phyloP scores from a whole-genome alignment of 176 grass and related monocot species.

The Poa annua region DNA sequence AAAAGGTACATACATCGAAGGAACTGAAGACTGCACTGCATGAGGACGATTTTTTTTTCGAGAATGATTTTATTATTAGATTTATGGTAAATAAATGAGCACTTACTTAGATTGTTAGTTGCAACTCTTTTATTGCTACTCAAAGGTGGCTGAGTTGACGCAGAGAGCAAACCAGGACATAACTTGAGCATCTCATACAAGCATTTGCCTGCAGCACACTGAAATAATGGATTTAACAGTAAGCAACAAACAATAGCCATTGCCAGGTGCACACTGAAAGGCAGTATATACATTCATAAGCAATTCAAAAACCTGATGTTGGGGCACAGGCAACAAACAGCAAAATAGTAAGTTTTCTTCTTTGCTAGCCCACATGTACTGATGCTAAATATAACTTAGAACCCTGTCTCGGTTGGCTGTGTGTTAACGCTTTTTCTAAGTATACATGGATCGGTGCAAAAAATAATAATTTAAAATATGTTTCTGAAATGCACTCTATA shows the following conservation, averaged over 20 bases:
- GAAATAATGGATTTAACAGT: conserved; percentile 37
- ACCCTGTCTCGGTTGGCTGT: background rate
- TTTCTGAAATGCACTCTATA: background rate
- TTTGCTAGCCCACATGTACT: background rate
- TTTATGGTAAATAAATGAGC: background rate
- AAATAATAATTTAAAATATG: background rate
- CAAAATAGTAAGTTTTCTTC: background rate
- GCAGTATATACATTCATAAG: background rate
- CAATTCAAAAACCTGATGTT: background rate
- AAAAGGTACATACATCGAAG: background rate
- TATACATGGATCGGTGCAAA: background rate
- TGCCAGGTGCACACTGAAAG: background rate
- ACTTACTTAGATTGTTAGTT: conserved; percentile 72
- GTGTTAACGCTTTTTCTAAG: background rate
- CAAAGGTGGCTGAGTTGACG: conserved; percentile 41
- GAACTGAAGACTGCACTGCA: background rate
- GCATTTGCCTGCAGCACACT: conserved; percentile 93
- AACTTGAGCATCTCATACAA: conserved; percentile 83
- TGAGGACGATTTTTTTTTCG: too few relatives aligned
- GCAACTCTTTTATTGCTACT: conserved; percentile 61
- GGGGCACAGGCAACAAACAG: background rate
- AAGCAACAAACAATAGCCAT: conserved; percentile 17
- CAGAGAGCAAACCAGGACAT: conserved; percentile 71
- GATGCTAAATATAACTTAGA: background rate
- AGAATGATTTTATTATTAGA: background rate